A percentile compares a stretch with the other conserved stretches of the same genome.
phyloP scores from a whole-genome alignment of 768 basidiomycete species.

The Phylloporus arenicola region DNA sequence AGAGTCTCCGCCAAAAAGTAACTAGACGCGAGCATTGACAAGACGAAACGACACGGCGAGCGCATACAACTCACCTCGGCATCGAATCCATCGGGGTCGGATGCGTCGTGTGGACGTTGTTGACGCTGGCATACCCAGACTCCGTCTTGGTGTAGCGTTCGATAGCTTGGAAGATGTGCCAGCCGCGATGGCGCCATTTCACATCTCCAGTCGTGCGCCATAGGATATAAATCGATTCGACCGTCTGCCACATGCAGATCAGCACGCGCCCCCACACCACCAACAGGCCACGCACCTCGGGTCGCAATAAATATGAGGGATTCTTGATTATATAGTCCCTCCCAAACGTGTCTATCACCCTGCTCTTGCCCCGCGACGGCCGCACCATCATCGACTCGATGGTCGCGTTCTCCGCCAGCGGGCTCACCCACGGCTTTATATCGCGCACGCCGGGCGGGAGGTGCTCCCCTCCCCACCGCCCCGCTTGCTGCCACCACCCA shows the following conservation, averaged over 20 bases:
- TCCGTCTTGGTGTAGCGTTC: slow-evolving; percentile 52
- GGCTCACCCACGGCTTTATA: slow-evolving; percentile 17
- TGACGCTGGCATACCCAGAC: slow-evolving; percentile 56
- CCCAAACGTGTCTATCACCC: slow-evolving; percentile 6
- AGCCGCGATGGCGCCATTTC: slow-evolving; percentile 67
- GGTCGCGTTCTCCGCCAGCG: slow-evolving; percentile 5
- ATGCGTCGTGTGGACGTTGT: slow-evolving; percentile 37
- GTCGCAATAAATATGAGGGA: slow-evolving; percentile 53
- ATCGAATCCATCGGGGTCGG: slow-evolving; percentile 46
- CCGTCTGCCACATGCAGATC: slow-evolving; percentile 41
- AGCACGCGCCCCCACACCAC: not conserved
- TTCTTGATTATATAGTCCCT: slow-evolving; percentile 53
- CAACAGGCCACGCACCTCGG: slow-evolving; percentile 57
- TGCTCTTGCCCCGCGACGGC: slow-evolving; percentile 1
- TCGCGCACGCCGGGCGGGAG: slow-evolving; percentile 50
- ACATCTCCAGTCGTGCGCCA: slow-evolving; percentile 65
- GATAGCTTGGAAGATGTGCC: slow-evolving; percentile 64
- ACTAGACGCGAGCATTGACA: slow-evolving; percentile 19
- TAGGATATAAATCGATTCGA: slow-evolving; percentile 68
- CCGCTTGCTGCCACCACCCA: not conserved
- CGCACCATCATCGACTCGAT: slow-evolving; percentile 1
- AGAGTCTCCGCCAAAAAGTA: slow-evolving; percentile 57
- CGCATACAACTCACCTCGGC: slow-evolving; percentile 55
- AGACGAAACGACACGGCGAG: not conserved
- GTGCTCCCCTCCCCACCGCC: slow-evolving; percentile 29